Evolutionary conservation across 371 early-diverging fungal species (phyloP), one percentile per base, ranked within the genome.

Genomic region (Mucor lusitanicus): DNA sequence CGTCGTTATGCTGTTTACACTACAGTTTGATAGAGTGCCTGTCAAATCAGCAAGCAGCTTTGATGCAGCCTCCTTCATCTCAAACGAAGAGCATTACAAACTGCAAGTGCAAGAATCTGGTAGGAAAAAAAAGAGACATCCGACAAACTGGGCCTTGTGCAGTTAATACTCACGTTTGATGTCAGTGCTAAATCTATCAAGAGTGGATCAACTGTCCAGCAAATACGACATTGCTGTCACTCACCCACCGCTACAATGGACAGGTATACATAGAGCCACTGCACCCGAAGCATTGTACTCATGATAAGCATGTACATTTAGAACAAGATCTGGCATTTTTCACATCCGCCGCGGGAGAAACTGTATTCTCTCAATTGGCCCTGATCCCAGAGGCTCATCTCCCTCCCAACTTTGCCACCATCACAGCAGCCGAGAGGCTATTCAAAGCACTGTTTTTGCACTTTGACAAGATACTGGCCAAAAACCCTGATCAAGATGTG

Each of bases 371-470:
- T 6, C 68, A 68, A 28, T 30, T 64, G 3, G 40, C 65, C 23
- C 21, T 67, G n/a, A 64, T 68, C n/a, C 64, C 64, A 32, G 68
- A 72, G 15, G 68, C 72, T 13, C 68, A 76, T 54, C 61, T 69
- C 11, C 55, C 53, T 48, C 76, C 73, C 7, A 64, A 79, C 67
- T 82, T 82, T 66, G 59, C 39, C 25, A 25, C 48, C 8, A 53
- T 82, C 39, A 75, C 79, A 3, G 21, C 64, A 4, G 78, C 79
- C 9, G 74, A 79, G 40, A 68, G 80, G 6, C 55, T 78, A 0
- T 82, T 72, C 55, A 82, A 82, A 55, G 61, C 73, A 6, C 65
- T 82, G 1, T 82, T 72, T 54, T 68, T 72, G 19, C 76, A 77
- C 30, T 72, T 82, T 40, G 80, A 79, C 59, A 62, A 65, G 9